Evolutionary conservation across 352 stramenopile species (phyloP), one percentile per base, ranked within the genome.

Genomic region (Pythium sukuiense): DNA sequence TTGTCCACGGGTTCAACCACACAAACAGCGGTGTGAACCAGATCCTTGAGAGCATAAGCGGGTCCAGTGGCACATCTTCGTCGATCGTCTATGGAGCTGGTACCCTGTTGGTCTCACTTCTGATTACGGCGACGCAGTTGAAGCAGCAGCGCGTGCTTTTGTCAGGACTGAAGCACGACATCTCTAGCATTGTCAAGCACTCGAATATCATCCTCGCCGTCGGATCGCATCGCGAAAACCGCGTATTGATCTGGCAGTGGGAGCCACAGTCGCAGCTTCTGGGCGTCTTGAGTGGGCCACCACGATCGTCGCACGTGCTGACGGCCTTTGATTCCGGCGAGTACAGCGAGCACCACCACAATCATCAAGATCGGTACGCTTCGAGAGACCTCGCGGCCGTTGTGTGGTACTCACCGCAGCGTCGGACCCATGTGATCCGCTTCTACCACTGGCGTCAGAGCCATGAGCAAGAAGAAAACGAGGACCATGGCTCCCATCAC

Each of bases 121-220:
- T 85, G 9, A 54, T 89, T 1, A 65, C 76, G 12, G 26, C 65
- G 6, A 67, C 65, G 26, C 56, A 71, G 57, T 33, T 75, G 32
- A 69, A 76, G 43, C 46, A 59, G 7, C 70, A 87, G 37, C 70
- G 70, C 12, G 62, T 76, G n/a, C 48, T 79, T 7, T 41, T 75
- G 5, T 87, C 81, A 2, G 73, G 81, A 4, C 71, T 90, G 33
- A 37, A 67, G 4, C 55, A 85, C 48, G 68, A 80, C 0, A 63
- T 90, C 3, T 80, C 77, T 0, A 85, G 76, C 27, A 57, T 90
- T 35, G 78, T 81, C 7, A 84, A 79, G 26, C 81, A 89, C 14
- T 65, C 73, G 5, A 81, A 72, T 8, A 72, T 77, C 30, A 50
- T 70, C 1, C 16, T 74, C 1, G 67, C 64, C 0, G 59, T 74